Evolutionary conservation across 2,329 filamentous ascomycete genomes (phyloP).

Genomic region (Epichloe coenophiala): DNA sequence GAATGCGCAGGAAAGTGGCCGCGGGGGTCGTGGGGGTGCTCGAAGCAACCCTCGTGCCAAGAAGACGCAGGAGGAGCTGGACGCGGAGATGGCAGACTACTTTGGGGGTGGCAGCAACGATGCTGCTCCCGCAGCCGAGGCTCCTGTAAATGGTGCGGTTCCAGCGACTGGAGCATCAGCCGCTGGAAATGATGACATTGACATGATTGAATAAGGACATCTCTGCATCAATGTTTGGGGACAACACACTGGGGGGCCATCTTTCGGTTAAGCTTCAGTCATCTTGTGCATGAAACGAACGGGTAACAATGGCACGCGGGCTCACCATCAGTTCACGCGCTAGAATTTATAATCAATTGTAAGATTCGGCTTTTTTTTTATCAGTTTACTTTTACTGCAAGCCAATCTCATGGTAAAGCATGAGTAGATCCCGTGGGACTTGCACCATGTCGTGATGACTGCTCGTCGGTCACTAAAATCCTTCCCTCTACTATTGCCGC

Average conservation of each 20-base stretch:
- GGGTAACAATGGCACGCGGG: background rate
- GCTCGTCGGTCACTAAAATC: no score
- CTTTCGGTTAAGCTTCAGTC: background rate
- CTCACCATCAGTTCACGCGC: background rate
- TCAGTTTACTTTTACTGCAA: no score
- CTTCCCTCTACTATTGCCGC: no score
- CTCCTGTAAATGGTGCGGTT: conserved; percentile 14
- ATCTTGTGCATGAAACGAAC: background rate
- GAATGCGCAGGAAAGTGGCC: conserved; percentile 20
- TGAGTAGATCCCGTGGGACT: no score
- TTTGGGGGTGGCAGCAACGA: conserved; percentile 42
- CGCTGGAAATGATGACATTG: conserved; percentile 41
- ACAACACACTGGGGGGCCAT: background rate
- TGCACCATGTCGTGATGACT: no score
- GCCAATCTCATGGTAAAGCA: no score
- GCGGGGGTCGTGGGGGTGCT: conserved; percentile 23
- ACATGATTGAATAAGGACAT: conserved; percentile 50
- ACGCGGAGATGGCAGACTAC: conserved; percentile 96
- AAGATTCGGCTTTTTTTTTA: background rate
- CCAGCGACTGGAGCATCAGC: conserved; percentile 16
- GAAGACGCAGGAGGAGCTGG: conserved; percentile 85
- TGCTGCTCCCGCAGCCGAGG: conserved; percentile 17
- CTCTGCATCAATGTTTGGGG: background rate
- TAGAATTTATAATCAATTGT: background rate
- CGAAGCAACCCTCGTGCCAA: conserved; percentile 44